Evolutionary conservation across 2,329 filamentous ascomycete species (phyloP), one percentile per base, ranked within the genome.

Genomic region (Purpureocillium lavendulum): DNA sequence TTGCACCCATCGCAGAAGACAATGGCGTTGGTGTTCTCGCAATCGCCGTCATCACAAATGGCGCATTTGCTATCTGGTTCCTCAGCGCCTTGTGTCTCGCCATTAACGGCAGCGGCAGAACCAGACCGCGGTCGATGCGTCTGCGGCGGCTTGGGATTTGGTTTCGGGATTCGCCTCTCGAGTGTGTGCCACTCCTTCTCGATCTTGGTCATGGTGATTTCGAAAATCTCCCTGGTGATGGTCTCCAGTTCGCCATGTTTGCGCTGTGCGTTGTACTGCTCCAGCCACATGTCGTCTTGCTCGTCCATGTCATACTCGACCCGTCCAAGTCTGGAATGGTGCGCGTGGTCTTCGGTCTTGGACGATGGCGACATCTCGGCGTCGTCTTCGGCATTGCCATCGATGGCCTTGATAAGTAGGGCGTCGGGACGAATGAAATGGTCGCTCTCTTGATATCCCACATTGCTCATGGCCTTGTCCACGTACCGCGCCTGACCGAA

Each of bases 241-340:
- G 80, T 72, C 49, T 94, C 87, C 16, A 87, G 77, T 34, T 82
- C 80, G 49, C 84, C 77, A 17, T 76, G 73, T 56, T 81, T 85
- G 42, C 92, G 79, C 52, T 84, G 80, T 11, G 69, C 65, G 53
- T 98, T 98, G 57, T 90, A 79, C 30, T 80, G 77, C 50, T 92
- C 84, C 18, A 98, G 69, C 92, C 92, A 98, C 66, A 89, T 87
- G 49, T 95, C 88, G 59, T 98, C 92, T 56, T 98, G 92, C 62
- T 98, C 92, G 56, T 98, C 92, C 92, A 98, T 98, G 60, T 98
- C 92, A 59, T 98, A 98, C 58, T 98, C 92, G 15, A 98, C 92
- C 41, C 87, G 81, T 11, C 87, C 87, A 30, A 94, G 74, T 29
- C 58, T 55, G 14, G 68, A 52, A 36, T 57, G 55, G 18, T 55